Evolutionary conservation across 257 asterid genomes (phyloP).

Genomic region (Scutellaria minor): DNA sequence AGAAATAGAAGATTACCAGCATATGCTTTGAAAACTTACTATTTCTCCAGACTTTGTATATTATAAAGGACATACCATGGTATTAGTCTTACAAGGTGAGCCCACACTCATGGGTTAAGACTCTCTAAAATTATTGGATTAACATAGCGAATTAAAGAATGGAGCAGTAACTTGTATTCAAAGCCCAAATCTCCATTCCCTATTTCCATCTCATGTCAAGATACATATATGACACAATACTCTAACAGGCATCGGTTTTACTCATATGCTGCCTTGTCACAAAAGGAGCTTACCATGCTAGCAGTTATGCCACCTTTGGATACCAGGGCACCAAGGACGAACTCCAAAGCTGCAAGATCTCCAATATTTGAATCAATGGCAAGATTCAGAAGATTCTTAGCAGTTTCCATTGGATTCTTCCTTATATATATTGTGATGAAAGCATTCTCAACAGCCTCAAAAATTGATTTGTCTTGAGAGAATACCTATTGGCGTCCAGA

Average conservation of each 20-base stretch:
- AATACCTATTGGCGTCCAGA: constrained; percentile 63
- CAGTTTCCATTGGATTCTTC: constrained; percentile 83
- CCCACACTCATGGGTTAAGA: not conserved
- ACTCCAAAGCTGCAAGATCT: constrained; percentile 93
- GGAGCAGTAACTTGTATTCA: constrained; percentile 3
- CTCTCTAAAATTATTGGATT: not conserved
- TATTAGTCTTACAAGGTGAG: not conserved
- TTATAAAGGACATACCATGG: not conserved
- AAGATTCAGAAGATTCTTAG: constrained; percentile 85
- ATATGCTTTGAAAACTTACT: not conserved
- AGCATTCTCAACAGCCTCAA: constrained; percentile 98
- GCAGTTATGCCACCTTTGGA: constrained; percentile 85
- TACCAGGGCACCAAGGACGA: constrained; percentile 76
- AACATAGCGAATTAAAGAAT: not conserved
- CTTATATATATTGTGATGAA: constrained; percentile 77
- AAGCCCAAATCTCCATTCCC: constrained; percentile 17
- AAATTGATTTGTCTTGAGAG: constrained; percentile 92
- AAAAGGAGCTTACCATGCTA: constrained; percentile 64
- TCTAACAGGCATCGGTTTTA: constrained; percentile 13
- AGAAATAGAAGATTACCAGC: not conserved
- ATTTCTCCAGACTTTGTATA: not conserved
- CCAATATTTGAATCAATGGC: constrained; percentile 91
- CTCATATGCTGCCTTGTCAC: constrained; percentile 19
- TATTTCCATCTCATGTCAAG: constrained; percentile 12
- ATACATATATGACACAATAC: constrained; percentile 1